phyloP scores from a whole-genome alignment of 2,329 filamentous ascomycete species.

The Fonsecaea erecta region DNA sequence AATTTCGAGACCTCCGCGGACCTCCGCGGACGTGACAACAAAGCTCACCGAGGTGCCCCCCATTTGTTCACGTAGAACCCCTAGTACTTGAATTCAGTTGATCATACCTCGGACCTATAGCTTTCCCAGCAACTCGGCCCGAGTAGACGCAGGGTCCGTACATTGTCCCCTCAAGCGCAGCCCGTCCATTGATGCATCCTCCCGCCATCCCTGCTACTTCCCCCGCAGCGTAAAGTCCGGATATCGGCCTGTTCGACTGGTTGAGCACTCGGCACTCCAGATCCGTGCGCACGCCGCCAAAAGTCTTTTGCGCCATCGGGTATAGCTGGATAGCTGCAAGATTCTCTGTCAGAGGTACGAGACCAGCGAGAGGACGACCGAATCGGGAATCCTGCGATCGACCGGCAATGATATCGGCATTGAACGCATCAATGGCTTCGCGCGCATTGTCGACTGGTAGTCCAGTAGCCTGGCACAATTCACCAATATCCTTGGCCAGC shows the following conservation, averaged over 20 bases:
- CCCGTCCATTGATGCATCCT: background rate
- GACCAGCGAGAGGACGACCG: background rate
- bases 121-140: background rate
- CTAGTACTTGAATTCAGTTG: too few species aligned
- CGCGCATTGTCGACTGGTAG: background rate
- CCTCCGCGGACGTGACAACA: too few species aligned
- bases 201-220: conserved; percentile 8
- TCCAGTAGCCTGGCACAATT: background rate
- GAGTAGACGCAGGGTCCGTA: conserved; percentile 7
- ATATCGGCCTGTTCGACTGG: background rate
- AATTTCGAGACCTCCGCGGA: too few species aligned
- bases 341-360: background rate
- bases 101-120: too few species aligned
- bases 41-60: too few species aligned
- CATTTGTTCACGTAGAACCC: too few species aligned
- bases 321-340: conserved; percentile 7
- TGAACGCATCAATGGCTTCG: background rate
- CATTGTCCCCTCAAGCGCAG: conserved; percentile 6
- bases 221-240: background rate
- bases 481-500: background rate
- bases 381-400: background rate
- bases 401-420: conserved; percentile 4
- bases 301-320: conserved; percentile 8
- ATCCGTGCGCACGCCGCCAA: conserved; percentile 3
- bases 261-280: background rate